Evolutionary conservation across 202 grass and related monocot genomes (phyloP), one percentile per base, ranked within the genome.

Genomic region (Panicum hallii): DNA sequence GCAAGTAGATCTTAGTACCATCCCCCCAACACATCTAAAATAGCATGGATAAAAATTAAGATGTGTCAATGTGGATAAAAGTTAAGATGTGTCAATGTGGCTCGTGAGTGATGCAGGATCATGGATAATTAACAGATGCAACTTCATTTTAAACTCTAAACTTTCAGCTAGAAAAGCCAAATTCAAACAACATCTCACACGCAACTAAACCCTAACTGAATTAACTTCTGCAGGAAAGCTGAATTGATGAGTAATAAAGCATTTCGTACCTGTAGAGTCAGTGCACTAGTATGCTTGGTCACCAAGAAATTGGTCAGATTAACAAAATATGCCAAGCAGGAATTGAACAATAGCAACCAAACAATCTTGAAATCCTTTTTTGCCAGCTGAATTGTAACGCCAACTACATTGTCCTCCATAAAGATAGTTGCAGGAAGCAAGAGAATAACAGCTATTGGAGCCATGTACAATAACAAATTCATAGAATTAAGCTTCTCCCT

Each of bases 401-500:
- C 91, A 53, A 97, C 87, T 87, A 97, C 94, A 82, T 97, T 97
- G 69, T 97, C 94, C 89, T 97, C 94, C 91, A 97, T 97, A 61
- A 97, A 86, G 86, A 93, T 76, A 77, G 94, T 93, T 67, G 94
- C 94, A 69, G 94, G 94, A 49, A 97, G 89, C 76, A 97, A 87
- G 47, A 97, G 17, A 87, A 97, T 77, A 63, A 97, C 94, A 70
- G 94, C 94, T 75, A 97, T 89, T 54, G 94, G 94, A 76, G 94
- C 94, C 94, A 97, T 97, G 85, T 97, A 97, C 62, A 97, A 79
- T 50, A 97, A 85, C 80, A 97, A 83, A 75, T 97, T 97, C 94
- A 97, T 97, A 86, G 94, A 93, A 84, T 97, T 93, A 84, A 97
- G 89, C 82, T 93, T 97, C 91, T 97, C 94, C 90, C 94, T 97